Base-by-base conservation (phyloP, 441 rosid species). In the Populus hybrid region DNA sequence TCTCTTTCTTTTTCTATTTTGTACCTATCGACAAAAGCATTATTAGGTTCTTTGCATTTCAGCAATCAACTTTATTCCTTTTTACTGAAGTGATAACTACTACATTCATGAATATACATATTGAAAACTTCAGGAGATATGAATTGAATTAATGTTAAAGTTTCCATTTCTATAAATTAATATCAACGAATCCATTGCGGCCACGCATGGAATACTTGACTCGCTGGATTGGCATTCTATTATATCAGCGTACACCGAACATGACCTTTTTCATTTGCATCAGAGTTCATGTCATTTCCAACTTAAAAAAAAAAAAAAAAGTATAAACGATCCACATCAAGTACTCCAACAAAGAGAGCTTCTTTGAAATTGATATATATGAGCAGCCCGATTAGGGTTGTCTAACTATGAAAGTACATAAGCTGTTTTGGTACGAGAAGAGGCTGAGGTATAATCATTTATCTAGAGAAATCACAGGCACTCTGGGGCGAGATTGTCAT, bases 311-410 rank as follows among this genome's bases (percentile, higher is more conserved):
- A 23, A 42, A 23, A 42, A 42, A 1, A 1, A 11, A 42, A 0
- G 6, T 42, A 42, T 12, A 45, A 45, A 45, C 6, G 53, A 45
- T 45, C 16, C 18, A 12, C 53, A 12, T 45, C 56, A 45, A 12
- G 26, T 8, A 61, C 61, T 45, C 23, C 64, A 14, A 7, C 31
- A 21, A 71, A 2, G 67, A 2, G 33, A 45, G 66, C 35, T 72
- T 64, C 66, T 71, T 56, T 33, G n/a, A 77, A 67, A 64, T 14
- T 64, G 74, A 74, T 64, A 28, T 75, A 71, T 28, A 66, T 50
- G 64, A 59, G 71, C 73, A 40, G 76, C 38, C 74, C 84, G 61
- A 40, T 42, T 66, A 24, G 78, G 50, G 64, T 56, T 35, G 53
- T 59, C n/a, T 9, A 61, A 16, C 31, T 23, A 20, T 6, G 45